phyloP scores from a whole-genome alignment of 1,284 basidiomycete species.

The Marasmius oreades region DNA sequence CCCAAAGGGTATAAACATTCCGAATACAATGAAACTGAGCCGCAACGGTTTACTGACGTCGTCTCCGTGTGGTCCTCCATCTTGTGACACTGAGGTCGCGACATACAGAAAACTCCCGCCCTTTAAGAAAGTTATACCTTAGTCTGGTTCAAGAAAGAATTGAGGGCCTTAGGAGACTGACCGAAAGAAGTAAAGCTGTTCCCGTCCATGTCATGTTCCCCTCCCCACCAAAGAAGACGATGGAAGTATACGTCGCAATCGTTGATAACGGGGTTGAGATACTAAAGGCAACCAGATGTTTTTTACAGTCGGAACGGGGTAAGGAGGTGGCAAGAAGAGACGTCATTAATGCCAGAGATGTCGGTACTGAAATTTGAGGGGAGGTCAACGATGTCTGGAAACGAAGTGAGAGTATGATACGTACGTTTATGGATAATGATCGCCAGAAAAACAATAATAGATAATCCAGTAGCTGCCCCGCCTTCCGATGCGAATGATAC shows the following conservation, averaged over 20 bases:
- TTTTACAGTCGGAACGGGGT: constrained; percentile 63
- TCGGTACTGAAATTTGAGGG: constrained; percentile 59
- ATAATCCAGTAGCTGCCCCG: constrained; percentile 42
- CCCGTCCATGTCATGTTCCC: constrained; percentile 60
- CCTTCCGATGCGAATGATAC: constrained; percentile 55
- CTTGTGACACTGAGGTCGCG: constrained; percentile 74
- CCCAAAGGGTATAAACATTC: constrained; percentile 69
- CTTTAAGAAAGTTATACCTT: constrained; percentile 35
- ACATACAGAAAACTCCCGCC: constrained; percentile 95
- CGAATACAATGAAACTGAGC: constrained; percentile 52
- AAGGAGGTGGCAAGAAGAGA: constrained; percentile 76
- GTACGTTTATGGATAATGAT: constrained; percentile 86
- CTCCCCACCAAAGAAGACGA: constrained; percentile 52
- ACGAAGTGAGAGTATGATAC: constrained; percentile 1
- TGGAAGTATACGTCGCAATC: constrained; percentile 62
- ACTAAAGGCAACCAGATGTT: constrained; percentile 75
- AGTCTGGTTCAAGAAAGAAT: constrained; percentile 2
- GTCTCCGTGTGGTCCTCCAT: constrained; percentile 59
- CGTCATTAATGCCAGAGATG: constrained; percentile 79
- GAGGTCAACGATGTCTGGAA: neutral
- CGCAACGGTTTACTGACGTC: constrained; percentile 49
- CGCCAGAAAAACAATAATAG: constrained; percentile 83
- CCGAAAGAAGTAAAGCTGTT: constrained; percentile 74
- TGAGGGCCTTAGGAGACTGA: constrained; percentile 37
- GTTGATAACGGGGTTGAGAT: constrained; percentile 78